Base-by-base conservation (phyloP, 2,329 filamentous ascomycete species). In the Fusarium fracticaudum region DNA sequence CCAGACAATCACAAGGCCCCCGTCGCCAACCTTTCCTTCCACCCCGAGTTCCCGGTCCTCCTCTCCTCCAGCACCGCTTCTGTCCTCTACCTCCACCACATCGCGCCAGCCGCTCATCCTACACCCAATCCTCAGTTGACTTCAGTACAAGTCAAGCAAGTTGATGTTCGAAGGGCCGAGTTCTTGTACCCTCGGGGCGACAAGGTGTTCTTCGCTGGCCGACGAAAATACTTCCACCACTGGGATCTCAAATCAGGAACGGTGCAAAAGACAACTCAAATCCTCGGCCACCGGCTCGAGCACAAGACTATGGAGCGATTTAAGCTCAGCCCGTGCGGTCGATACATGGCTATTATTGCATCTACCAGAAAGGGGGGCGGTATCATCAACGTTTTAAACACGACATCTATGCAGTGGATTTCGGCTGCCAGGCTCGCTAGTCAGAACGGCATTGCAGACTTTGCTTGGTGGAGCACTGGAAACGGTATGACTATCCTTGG, bases 231-330 rank as follows among this genome's bases (percentile, higher is more conserved):
- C 85, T 98, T 98, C 83, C 96, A 98, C 84, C 91, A 93, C 75
- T 99, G 96, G 96, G 92, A 98, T 79, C 88, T 99, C 31, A 87
- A 92, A 48, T 92, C 92, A 1, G 96, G 96, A 48, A 86, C 87
- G 18, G 91, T 99, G 55, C 93, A 96, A 78, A 98, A 97, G 83
- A 89, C 97, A 50, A 91, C 90, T 76, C 87, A 93, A 80, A 85
- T 96, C 67, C 89, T 93, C 79, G 90, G 95, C 72, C 92, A 95
- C 76, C 87, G 91, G 74, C 88, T 93, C 63, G 94, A 97, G 82
- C 95, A 98, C 82, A 93, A 91, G 77, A 93, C 90, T 45, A 98
- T 98, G 94, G 96, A 98, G 82, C 88, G 88, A 37, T 97, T 99
- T 87, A 93, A 93, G 77, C 85, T 97, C 33, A 97, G 94, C 51